Evolutionary conservation across 805 yeast genomes (phyloP).

Genomic region (Candida morakotiae): DNA sequence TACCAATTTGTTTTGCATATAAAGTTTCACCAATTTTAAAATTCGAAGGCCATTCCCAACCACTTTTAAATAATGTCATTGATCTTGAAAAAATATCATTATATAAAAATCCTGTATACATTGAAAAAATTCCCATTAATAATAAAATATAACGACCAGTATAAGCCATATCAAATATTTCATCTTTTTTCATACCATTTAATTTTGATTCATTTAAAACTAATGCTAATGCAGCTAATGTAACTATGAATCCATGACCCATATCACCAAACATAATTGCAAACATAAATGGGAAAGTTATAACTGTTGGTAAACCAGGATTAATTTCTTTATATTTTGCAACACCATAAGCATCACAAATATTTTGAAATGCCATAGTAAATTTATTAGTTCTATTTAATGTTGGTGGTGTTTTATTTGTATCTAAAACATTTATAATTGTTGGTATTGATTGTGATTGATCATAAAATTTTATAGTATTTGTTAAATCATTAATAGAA

Average conservation of each 20-base stretch:
- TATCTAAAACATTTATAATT: constrained; percentile 54
- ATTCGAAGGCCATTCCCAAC: constrained; percentile 89
- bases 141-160: constrained; percentile 87
- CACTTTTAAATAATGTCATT: constrained; percentile 80
- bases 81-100: constrained; percentile 92
- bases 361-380: constrained; percentile 86
- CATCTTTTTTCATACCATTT: constrained; percentile 72
- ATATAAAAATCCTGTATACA: constrained; percentile 91
- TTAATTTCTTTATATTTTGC: constrained; percentile 93
- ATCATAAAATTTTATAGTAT: constrained; percentile 61
- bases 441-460: constrained; percentile 48
- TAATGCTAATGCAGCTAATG: constrained; percentile 65
- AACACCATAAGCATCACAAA: constrained; percentile 93
- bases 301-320: constrained; percentile 91
- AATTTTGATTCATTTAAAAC: constrained; percentile 73
- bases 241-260: constrained; percentile 89
- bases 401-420: constrained; percentile 90
- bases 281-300: constrained; percentile 97
- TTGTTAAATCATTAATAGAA: constrained; percentile 64
- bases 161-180: constrained; percentile 94
- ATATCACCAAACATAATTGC: constrained; percentile 99
- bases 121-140: constrained; percentile 91
- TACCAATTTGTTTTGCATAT: constrained; percentile 61
- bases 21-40: constrained; percentile 69
- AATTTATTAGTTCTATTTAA: constrained; percentile 92